Conservation (phyloP, 257 asterid species). For the Gynochthodes officinalis region DNA sequence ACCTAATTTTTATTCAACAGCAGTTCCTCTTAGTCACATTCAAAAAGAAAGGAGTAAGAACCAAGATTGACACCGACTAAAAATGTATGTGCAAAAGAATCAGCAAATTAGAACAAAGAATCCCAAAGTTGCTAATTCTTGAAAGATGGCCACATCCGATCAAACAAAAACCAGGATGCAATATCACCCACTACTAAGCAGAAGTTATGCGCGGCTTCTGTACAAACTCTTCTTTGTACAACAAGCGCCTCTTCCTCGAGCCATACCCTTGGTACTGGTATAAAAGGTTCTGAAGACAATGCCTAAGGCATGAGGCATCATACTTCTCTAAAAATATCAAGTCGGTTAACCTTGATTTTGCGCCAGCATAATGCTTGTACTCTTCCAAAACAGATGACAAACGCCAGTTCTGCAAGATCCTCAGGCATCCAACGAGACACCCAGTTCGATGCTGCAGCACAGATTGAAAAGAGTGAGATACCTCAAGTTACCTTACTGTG, state of each 20-base stretch:
- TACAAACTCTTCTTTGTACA: slow-evolving; percentile 31
- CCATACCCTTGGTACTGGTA: slow-evolving; percentile 44
- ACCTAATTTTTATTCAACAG: slow-evolving; percentile 2
- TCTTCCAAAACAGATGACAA: slow-evolving; percentile 37
- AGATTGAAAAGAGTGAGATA: background rate
- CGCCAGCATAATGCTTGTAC: slow-evolving; percentile 40
- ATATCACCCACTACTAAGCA: slow-evolving; percentile 13
- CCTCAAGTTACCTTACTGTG: background rate
- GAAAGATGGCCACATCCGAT: slow-evolving; percentile 14
- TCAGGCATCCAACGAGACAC: slow-evolving; percentile 45
- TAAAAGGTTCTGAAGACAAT: slow-evolving; percentile 38
- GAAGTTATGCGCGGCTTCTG: slow-evolving; percentile 38
- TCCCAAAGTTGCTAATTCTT: slow-evolving; percentile 10
- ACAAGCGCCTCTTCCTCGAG: slow-evolving; percentile 38
- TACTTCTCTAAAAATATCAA: slow-evolving; percentile 34
- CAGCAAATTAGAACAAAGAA: slow-evolving; percentile 6
- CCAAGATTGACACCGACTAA: background rate
- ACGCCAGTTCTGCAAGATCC: slow-evolving; percentile 52
- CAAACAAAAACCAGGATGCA: slow-evolving; percentile 13
- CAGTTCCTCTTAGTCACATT: background rate
- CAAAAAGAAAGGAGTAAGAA: background rate
- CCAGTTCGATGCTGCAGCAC: slow-evolving; percentile 48
- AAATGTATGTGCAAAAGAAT: slow-evolving; percentile 14
- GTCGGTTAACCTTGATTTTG: slow-evolving; percentile 40
- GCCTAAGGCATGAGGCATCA: slow-evolving; percentile 35